phyloP scores from a whole-genome alignment of 177 flowering plant species.

The Tripterygium wilfordii region DNA sequence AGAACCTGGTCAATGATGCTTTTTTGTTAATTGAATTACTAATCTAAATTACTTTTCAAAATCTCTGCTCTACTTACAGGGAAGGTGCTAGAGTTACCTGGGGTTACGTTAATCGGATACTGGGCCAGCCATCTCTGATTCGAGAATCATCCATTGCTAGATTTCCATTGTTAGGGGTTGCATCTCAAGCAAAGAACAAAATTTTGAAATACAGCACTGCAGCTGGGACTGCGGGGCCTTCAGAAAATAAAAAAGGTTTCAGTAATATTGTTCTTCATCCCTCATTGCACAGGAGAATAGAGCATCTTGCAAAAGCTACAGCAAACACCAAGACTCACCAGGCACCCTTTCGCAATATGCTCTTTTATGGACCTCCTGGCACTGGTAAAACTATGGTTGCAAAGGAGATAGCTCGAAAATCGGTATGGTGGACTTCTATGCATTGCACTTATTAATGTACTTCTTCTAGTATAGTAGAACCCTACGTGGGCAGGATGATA shows the following conservation, averaged over 20 bases:
- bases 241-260: constrained; percentile 29
- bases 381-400: constrained; percentile 98
- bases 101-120: constrained; percentile 88
- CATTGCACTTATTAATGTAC: no score
- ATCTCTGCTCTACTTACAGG: constrained; percentile 33
- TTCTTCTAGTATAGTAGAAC: no score
- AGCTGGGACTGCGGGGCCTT: constrained; percentile 24
- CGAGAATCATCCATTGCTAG: constrained; percentile 81
- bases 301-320: constrained; percentile 92
- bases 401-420: constrained; percentile 83
- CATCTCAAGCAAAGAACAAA: constrained; percentile 41
- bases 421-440: constrained; percentile 40
- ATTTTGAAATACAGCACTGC: constrained; percentile 24
- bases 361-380: constrained; percentile 97
- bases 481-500: no score
- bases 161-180: constrained; percentile 60
- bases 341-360: constrained; percentile 98
- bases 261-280: constrained; percentile 68
- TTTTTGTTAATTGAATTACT: no score
- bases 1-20: no score
- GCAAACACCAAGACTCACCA: constrained; percentile 80
- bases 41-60: no score
- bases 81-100: constrained; percentile 93
- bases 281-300: constrained; percentile 72
- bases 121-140: constrained; percentile 96